A percentile compares a stretch with the other conserved stretches of the same genome.
phyloP scores from a whole-genome alignment of 305 asterid genomes.

The Fraxinus platypoda region DNA sequence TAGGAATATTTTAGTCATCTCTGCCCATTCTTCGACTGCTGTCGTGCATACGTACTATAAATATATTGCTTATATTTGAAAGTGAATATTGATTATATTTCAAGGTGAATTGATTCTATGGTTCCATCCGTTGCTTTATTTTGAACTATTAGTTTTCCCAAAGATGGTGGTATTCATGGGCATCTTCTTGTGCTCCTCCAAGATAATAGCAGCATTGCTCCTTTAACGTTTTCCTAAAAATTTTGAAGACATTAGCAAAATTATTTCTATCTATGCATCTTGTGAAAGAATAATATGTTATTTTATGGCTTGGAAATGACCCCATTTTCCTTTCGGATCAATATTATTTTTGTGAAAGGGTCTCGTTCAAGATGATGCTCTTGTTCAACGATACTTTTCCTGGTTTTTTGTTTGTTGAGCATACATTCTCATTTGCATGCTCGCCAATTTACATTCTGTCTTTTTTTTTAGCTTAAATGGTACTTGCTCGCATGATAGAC shows the following conservation, averaged over 20 bases:
- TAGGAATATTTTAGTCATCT: not conserved
- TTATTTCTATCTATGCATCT: not conserved
- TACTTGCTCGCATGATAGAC: not conserved
- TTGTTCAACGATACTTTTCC: not conserved
- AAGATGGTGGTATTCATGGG: not conserved
- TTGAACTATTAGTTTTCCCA: not conserved
- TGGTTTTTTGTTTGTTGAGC: not conserved
- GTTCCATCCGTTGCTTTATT: not conserved
- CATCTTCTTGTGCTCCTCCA: not conserved
- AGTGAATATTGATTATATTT: not conserved
- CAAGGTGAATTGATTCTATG: not conserved
- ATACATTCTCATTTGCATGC: not conserved
- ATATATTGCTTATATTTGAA: not conserved
- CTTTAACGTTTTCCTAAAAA: not conserved
- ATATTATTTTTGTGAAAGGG: not conserved
- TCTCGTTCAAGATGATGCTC: not conserved
- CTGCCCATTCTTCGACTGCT: not conserved
- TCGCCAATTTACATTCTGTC: not conserved
- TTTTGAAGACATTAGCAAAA: not conserved
- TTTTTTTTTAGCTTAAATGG: not conserved
- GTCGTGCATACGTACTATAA: not conserved
- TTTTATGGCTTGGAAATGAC: not conserved
- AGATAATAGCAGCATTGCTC: not conserved
- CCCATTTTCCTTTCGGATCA: not conserved
- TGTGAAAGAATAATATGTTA: not conserved